Conservation (phyloP, 2,329 filamentous ascomycete genomes). For the Fragosphaeria purpurea region DNA sequence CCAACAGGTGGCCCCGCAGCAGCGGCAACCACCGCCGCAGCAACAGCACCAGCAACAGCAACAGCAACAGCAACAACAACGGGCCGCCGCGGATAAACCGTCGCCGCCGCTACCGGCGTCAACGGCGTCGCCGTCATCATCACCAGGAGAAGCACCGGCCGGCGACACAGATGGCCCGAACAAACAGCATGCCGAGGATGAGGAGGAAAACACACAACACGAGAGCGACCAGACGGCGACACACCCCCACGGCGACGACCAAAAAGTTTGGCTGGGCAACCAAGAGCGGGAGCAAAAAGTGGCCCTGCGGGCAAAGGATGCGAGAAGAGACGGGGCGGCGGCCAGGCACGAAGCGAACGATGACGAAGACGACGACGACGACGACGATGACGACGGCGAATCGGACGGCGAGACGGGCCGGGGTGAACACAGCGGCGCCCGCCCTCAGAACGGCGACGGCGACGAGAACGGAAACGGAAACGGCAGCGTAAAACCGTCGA, state of each 20-base stretch:
- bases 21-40: neutral
- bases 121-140: neutral
- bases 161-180: constrained; percentile 6
- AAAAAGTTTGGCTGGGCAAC: constrained; percentile 47
- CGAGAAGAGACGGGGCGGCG: constrained; percentile 13
- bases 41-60: constrained; percentile 4
- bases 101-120: constrained; percentile 4
- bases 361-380: constrained; percentile 11
- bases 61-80: constrained; percentile 10
- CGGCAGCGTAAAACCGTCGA: constrained; percentile 18
- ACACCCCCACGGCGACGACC: constrained; percentile 32
- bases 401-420: constrained; percentile 24
- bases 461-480: constrained; percentile 3
- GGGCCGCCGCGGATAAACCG: neutral
- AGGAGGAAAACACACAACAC: constrained; percentile 21
- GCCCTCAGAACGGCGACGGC: neutral
- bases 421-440: constrained; percentile 16
- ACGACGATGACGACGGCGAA: constrained; percentile 18
- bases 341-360: constrained; percentile 4
- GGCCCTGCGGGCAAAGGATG: constrained; percentile 32
- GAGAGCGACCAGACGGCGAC: constrained; percentile 10
- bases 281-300: constrained; percentile 41
- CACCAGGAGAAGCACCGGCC: constrained; percentile 17
- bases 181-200: constrained; percentile 18
- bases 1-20: constrained; percentile 1